Evolutionary conservation across 495 filamentous ascomycete genomes (phyloP), one percentile per base, ranked within the genome.

Genomic region (Pyrenula massariospora): DNA sequence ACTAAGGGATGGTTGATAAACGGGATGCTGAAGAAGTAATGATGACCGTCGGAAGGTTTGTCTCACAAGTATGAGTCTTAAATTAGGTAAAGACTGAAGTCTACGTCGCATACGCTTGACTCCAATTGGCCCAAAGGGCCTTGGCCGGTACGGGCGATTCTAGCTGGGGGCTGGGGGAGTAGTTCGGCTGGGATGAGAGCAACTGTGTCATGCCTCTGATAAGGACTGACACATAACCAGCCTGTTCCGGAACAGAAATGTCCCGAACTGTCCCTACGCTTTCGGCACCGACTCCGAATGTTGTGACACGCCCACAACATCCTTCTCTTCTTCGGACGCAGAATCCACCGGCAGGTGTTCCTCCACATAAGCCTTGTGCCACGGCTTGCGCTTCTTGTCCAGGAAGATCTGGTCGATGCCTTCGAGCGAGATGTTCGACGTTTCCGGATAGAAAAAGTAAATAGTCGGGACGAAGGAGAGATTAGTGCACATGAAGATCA

Each of bases 401-500:
- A 56, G 1, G 53, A 70, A 69, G 54, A 72, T 63, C 22, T 66
- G 55, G 50, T 73, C 68, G 20, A 71, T 66, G 25, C 68, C 66
- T 53, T 70, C 69, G 2, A 73, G 63, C 60, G 68, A 82, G 71
- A 63, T 67, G 55, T 68, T 69, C n/a, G 67, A 62, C 1, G 73
- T 75, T 48, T 75, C 71, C 0, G 72, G 71, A 57, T 70, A 75
- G 54, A 64, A 71, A 62, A 73, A 73, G 55, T 74, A 76, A 22
- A 76, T 60, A 10, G 73, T 61, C 2, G 73, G 73, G 15, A 76
- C 61, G 56, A 75, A 78, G 1, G 68, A 54, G 20, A 72, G 69
- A 59, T 84, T 84, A 58, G 81, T 77, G 48, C 74, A 72, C 58
- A 76, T 77, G 66, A 78, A 86, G 53, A 84, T 78, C 58, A 85